A percentile compares a stretch with the other conserved stretches of the same genome.
Conservation (phyloP, 176 grass and related monocot species). For the Hordeum marinum region DNA sequence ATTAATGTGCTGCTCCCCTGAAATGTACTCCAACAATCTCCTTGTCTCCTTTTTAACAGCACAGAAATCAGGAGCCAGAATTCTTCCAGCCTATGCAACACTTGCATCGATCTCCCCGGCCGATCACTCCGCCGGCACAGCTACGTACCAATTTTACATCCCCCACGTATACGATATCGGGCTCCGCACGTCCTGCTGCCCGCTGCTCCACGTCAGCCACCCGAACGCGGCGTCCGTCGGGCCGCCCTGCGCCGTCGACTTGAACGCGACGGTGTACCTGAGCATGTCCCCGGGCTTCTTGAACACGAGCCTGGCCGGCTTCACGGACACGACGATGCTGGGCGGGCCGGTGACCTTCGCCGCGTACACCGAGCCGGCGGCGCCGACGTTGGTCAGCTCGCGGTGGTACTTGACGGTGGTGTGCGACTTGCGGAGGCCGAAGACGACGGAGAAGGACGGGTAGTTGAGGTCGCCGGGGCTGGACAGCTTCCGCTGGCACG, state of each 20-base stretch:
- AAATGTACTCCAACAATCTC: background rate
- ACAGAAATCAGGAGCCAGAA: background rate
- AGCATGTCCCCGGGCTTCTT: constrained; percentile 47
- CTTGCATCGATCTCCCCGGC: background rate
- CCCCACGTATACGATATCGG: constrained; percentile 68
- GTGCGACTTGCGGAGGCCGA: constrained; percentile 38
- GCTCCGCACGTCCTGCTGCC: constrained; percentile 60
- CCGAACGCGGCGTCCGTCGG: constrained; percentile 56
- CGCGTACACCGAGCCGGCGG: constrained; percentile 33
- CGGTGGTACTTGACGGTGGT: constrained; percentile 53
- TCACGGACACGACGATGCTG: constrained; percentile 56
- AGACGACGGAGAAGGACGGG: constrained; percentile 87
- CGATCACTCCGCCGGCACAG: background rate
- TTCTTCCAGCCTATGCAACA: background rate
- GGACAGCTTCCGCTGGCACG: constrained; percentile 60
- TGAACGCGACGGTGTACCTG: constrained; percentile 56
- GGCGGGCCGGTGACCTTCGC: constrained; percentile 40
- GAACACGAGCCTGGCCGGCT: constrained; percentile 66
- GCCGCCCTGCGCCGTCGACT: constrained; percentile 35
- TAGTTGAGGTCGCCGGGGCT: constrained; percentile 85
- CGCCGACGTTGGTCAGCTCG: constrained; percentile 78
- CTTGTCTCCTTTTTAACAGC: background rate
- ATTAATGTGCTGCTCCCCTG: background rate
- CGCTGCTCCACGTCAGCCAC: constrained; percentile 70
- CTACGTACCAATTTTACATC: constrained; percentile 6